Base-by-base conservation (phyloP, 1,284 basidiomycete species). In the Athelia psychrophila region DNA sequence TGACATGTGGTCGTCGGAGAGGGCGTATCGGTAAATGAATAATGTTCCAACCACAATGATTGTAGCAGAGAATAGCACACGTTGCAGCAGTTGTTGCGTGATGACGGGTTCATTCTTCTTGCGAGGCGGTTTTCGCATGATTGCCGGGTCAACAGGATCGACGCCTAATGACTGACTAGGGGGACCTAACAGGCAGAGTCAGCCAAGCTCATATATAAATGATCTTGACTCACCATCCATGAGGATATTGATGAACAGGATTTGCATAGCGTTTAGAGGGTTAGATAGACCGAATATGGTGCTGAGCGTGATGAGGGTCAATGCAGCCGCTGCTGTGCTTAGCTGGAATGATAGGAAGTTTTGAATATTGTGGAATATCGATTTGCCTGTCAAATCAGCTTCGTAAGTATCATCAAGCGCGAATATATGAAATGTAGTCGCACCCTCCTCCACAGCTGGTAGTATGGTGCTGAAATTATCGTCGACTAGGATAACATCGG, bases 341-440 rank as follows among this genome's bases (percentile, higher is more conserved):
- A 99, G 84, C 71, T 99, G 95, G 80, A 99, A 99, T 33, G 90
- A 84, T 47, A 98, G 74, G 78, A 99, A 98, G 69, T 98, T 98
- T 67, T 98, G 95, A 63, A 98, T 97, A 64, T 99, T 98, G 74
- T 96, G 93, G 71, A 98, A 99, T 62, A 98, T 98, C 3, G 91
- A 91, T 84, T 98, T 96, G 51, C 92, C 88, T 90, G 57, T 0
- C 33, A 54, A 44, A 13, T 56, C 12, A 51, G 16, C 38, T n/a
- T n/a, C 6, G 38, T 18, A n/a, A 42, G 20, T 16, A n/a, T 42
- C n/a, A 9, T 42, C 8, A 6, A 8, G n/a, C n/a, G 33, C 33
- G n/a, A n/a, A 35, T 10, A 10, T 1, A 18, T n/a, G 19, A 19
- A 0, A 9, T 44, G 44, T 54, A 23, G 3, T 65, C 75, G 48